phyloP scores from a whole-genome alignment of 306 rosid species.

The Glycine latifolia region DNA sequence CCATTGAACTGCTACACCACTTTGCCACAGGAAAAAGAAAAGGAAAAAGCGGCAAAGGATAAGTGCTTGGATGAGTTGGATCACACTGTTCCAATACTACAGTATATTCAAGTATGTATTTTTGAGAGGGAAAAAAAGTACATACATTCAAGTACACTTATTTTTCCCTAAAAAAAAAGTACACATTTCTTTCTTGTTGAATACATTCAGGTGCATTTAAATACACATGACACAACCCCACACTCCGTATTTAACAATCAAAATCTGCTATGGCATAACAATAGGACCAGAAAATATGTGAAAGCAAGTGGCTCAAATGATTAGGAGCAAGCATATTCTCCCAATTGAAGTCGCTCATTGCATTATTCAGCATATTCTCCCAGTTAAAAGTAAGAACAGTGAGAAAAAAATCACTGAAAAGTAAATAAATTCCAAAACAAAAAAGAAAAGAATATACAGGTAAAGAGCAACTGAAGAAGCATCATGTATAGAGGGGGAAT shows the following conservation, averaged over 20 bases:
- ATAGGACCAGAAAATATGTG: background rate
- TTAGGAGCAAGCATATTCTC: conserved; percentile 21
- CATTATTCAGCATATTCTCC: conserved; percentile 49
- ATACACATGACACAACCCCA: conserved; percentile 16
- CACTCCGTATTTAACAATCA: background rate
- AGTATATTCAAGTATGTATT: too few relatives aligned
- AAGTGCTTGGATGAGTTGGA: background rate
- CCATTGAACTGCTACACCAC: too few relatives aligned
- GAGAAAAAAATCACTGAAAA: background rate
- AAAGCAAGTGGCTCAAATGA: conserved; percentile 45
- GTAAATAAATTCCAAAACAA: conserved; percentile 26
- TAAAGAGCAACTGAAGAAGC: conserved; percentile 54
- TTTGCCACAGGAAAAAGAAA: background rate
- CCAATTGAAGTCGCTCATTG: conserved; percentile 38
- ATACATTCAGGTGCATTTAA: background rate
- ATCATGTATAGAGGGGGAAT: conserved; percentile 51
- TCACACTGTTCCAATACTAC: background rate
- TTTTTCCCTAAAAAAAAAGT: too few relatives aligned
- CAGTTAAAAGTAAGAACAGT: conserved; percentile 12
- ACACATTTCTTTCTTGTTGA: too few relatives aligned
- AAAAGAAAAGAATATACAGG: conserved; percentile 44
- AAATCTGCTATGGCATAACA: background rate
- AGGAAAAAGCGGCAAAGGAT: background rate
- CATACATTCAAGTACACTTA: too few relatives aligned
- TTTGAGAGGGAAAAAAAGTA: too few relatives aligned